phyloP scores from a whole-genome alignment of 495 filamentous ascomycete species.

The Xylaria grammica region DNA sequence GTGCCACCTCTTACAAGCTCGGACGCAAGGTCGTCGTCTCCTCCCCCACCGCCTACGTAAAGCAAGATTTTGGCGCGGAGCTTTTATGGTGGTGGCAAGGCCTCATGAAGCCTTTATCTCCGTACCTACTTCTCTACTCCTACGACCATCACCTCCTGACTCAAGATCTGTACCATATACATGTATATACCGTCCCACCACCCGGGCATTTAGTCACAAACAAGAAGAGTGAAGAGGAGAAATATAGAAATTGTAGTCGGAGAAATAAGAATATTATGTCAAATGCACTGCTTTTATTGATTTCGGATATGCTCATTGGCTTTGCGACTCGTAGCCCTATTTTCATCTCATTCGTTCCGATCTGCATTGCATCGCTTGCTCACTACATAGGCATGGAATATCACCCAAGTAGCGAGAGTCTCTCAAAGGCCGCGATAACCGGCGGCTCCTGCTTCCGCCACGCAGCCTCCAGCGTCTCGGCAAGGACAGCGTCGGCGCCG shows the following conservation, averaged over 20 bases:
- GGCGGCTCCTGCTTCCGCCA: conserved; percentile 52
- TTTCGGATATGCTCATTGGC: not conserved
- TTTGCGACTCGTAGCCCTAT: not conserved
- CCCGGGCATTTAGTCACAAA: conserved; percentile 21
- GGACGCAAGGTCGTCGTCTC: conserved; percentile 25
- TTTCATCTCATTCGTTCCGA: conserved; percentile 15
- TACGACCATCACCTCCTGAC: not conserved
- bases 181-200: conserved; percentile 34
- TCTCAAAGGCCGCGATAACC: conserved; percentile 52
- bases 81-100: not conserved
- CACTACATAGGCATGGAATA: too few relatives aligned
- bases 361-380: conserved; percentile 14
- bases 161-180: conserved; percentile 34
- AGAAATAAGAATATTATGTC: not conserved
- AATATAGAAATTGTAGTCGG: conserved; percentile 12
- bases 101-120: not conserved
- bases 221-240: conserved; percentile 9
- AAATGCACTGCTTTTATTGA: conserved; percentile 18
- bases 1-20: conserved; percentile 1
- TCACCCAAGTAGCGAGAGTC: conserved; percentile 60
- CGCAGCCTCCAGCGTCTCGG: conserved; percentile 53
- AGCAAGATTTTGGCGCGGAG: not conserved
- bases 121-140: not conserved
- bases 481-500: conserved; percentile 58
- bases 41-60: conserved; percentile 23